A percentile compares a stretch with the other conserved stretches of the same genome.
phyloP scores from a whole-genome alignment of 805 yeast genomes.

The Lachancea nothofagi region DNA sequence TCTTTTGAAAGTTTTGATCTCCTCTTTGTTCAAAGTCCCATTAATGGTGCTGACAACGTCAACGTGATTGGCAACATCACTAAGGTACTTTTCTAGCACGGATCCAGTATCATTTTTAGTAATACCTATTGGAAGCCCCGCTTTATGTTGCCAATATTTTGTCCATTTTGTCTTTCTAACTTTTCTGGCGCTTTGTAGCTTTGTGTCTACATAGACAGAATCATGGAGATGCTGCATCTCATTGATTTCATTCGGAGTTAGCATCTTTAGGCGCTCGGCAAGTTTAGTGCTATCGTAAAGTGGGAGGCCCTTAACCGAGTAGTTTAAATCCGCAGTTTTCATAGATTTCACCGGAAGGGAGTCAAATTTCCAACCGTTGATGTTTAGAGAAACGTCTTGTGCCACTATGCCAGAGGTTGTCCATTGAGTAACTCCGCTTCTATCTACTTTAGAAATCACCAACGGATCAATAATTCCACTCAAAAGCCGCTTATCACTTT shows the following conservation, averaged over 20 bases:
- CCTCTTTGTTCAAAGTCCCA: conserved; percentile 38
- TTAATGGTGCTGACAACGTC: conserved; percentile 33
- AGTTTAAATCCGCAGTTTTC: conserved; percentile 16
- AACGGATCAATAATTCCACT: conserved; percentile 20
- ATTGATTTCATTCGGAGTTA: conserved; percentile 36
- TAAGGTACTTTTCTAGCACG: conserved; percentile 27
- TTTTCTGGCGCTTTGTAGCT: conserved; percentile 39
- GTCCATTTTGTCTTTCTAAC: conserved; percentile 44
- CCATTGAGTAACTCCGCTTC: conserved; percentile 7
- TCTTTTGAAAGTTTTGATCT: conserved; percentile 40
- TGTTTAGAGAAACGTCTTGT: conserved; percentile 15
- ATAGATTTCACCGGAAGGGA: conserved; percentile 25
- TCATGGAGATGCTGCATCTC: conserved; percentile 48
- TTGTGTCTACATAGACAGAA: conserved; percentile 41
- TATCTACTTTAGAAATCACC: conserved; percentile 12
- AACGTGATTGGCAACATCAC: conserved; percentile 30
- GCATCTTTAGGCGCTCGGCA: conserved; percentile 28
- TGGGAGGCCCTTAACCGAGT: conserved; percentile 40
- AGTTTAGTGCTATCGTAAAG: conserved; percentile 32
- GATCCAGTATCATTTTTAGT: conserved; percentile 22
- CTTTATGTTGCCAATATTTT: conserved; percentile 41
- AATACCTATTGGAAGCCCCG: conserved; percentile 37
- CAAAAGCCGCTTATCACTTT: conserved; percentile 22
- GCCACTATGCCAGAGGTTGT: conserved; percentile 1
- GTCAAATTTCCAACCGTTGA: conserved; percentile 33